These are phyloP conservation scores for Cladosporium colombiae DNA, from an alignment of 2,329 filamentous ascomycete genomes.

Conservation along the genomic window DNA sequence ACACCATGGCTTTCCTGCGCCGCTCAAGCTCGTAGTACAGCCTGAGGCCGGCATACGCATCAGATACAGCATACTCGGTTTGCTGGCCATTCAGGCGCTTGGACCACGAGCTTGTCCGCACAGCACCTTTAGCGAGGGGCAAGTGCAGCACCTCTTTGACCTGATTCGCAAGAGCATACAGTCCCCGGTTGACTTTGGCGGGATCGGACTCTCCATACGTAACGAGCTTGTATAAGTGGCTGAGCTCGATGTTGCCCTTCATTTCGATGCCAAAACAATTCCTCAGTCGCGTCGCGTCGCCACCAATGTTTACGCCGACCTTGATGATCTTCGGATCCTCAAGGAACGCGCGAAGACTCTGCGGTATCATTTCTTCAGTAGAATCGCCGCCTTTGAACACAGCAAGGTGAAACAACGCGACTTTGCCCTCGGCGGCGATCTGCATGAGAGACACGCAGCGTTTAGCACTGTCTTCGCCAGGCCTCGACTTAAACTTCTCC, in stretches of 20 bases:
- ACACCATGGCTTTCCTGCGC: conserved; percentile 65
- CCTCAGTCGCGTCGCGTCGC: conserved; percentile 64
- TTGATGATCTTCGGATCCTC: conserved; percentile 71
- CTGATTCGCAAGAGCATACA: conserved; percentile 68
- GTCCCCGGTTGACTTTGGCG: conserved; percentile 63
- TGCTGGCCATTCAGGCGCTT: conserved; percentile 63
- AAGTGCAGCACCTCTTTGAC: conserved; percentile 70
- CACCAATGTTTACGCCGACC: conserved; percentile 73
- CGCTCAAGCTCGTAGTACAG: conserved; percentile 72
- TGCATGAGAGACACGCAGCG: conserved; percentile 80
- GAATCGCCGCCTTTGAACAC: conserved; percentile 46
- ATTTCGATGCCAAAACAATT: conserved; percentile 66
- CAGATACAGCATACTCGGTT: conserved; percentile 73
- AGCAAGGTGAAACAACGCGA: conserved; percentile 81
- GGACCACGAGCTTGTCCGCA: conserved; percentile 77
- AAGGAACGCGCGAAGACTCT: conserved; percentile 70
- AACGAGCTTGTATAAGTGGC: conserved; percentile 77
- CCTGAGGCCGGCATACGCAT: conserved; percentile 77
- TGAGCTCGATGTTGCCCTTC: conserved; percentile 74
- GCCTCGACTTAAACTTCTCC: conserved; percentile 54
- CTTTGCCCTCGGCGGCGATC: conserved; percentile 72
- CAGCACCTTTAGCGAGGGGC: conserved; percentile 74
- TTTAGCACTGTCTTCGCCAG: conserved; percentile 50
- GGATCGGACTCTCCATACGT: conserved; percentile 61
- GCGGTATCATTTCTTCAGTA: conserved; percentile 62